Evolutionary conservation across 192 early-diverging fungal genomes (phyloP).

Genomic region (Gonapodya sp.): DNA sequence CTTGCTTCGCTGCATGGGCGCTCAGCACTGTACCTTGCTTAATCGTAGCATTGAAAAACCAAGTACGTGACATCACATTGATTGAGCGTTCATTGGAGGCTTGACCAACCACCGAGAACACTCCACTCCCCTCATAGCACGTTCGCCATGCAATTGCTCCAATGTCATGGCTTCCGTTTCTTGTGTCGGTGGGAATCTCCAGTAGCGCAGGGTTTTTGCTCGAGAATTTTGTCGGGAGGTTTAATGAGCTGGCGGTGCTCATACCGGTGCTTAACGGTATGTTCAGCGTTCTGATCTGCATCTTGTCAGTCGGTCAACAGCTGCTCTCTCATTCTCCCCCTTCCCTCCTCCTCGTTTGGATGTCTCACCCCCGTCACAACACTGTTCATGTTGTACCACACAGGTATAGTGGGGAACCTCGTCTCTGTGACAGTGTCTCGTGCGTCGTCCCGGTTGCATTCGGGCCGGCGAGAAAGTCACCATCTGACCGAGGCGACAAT

Average conservation of each 20-base stretch:
- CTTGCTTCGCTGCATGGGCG: neutral
- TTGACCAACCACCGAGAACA: neutral
- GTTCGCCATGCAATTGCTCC: neutral
- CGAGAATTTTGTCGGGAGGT: slow-evolving; percentile 57
- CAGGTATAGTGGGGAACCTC: slow-evolving; percentile 62
- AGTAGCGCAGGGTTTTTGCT: slow-evolving; percentile 56
- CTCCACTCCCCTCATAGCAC: neutral
- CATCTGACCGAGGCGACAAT: neutral
- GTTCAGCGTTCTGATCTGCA: no score
- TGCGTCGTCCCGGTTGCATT: neutral
- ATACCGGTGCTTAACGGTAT: slow-evolving; percentile 57
- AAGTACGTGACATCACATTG: slow-evolving; percentile 22
- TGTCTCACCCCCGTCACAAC: slow-evolving; percentile 34
- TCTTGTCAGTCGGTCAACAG: no score
- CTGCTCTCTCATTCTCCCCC: no score
- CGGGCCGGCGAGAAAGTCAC: neutral
- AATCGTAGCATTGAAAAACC: slow-evolving; percentile 40
- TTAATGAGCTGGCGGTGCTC: slow-evolving; percentile 52
- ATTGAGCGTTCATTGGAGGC: neutral
- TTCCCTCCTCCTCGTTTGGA: no score
- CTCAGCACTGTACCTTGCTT: slow-evolving; percentile 21
- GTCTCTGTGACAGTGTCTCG: slow-evolving; percentile 13
- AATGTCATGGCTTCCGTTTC: neutral
- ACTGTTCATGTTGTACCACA: no score
- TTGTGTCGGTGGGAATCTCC: slow-evolving; percentile 19